Base-by-base conservation (phyloP, 805 yeast species). In the Cyberlindnera xishuangbannaensis region DNA sequence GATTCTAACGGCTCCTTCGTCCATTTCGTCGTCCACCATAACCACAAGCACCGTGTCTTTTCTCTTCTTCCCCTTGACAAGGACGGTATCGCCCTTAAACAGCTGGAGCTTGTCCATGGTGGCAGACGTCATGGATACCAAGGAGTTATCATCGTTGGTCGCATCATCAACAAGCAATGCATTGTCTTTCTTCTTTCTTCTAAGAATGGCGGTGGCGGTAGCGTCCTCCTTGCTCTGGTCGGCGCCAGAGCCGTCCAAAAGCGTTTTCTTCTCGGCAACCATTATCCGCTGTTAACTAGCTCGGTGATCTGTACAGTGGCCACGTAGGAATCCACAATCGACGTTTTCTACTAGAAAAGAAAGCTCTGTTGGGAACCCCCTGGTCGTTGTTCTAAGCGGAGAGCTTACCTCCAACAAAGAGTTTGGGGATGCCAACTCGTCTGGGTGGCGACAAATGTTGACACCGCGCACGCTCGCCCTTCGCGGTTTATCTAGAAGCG, bases 111-210 rank as follows among this genome's bases (percentile, higher is more conserved):
- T 71, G 56, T 92, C 98, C 95, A 92, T 85, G 13, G 97, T 92
- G 60, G 81, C 81, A 13, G 95, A 83, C 22, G 94, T 82, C 81
- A 92, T 84, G 32, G 97, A 83, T 58, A 92, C 84, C 45, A 90
- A 94, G 18, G 97, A 87, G 65, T 92, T 92, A 62, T 92, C 99
- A 61, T 92, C 99, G 52, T 84, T 86, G 52, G 81, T 78, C 45
- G 99, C 97, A 64, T 92, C 98, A 57, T 92, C 99, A 33, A 92
- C 97, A 44, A 92, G 66, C 50, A 92, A 69, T 33, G 95, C 41
- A 61, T 92, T 92, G 56, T 83, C 95, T 74, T 90, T 90, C 92
- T 92, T 90, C 79, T 92, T 92, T 66, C 90, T 78, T 68, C 96
- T 83, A 55, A 92, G 70, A 55, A 92, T 92, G 28, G 99, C 99